Percentiles rank a stretch among this genome's conserved stretches.
phyloP scores from a whole-genome alignment of 371 early-diverging fungal species.

The Neoconidiobolus thromboides region DNA sequence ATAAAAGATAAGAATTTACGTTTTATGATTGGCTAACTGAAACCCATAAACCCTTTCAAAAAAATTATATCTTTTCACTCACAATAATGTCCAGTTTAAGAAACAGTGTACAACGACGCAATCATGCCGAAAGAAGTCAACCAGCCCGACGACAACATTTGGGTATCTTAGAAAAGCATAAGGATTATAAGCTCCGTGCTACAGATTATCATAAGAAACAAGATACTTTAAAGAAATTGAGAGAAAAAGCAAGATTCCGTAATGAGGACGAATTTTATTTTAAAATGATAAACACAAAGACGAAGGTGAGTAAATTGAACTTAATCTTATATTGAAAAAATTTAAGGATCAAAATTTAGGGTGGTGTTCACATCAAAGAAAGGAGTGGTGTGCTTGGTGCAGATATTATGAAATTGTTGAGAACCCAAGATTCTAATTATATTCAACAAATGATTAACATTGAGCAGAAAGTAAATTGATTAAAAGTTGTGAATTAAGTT shows the following conservation, averaged over 20 bases:
- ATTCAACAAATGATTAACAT: conserved; percentile 58
- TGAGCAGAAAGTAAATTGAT: conserved; percentile 31
- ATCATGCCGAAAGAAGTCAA: conserved; percentile 85
- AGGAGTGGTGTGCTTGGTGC: conserved; percentile 47
- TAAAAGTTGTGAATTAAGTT: conserved; percentile 5
- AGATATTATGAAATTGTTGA: conserved; percentile 64
- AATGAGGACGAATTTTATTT: conserved; percentile 97
- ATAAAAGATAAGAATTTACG: no score
- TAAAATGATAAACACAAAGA: conserved; percentile 75
- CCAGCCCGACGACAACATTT: conserved; percentile 38
- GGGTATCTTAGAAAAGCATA: conserved; percentile 90
- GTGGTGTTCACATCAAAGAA: conserved; percentile 61
- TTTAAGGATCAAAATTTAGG: conserved; percentile 13
- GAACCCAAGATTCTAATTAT: conserved; percentile 82
- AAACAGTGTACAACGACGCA: conserved; percentile 71
- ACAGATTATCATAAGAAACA: conserved; percentile 75
- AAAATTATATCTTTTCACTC: no score
- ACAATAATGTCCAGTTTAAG: conserved; percentile 38
- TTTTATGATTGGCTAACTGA: no score
- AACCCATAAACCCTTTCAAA: no score
- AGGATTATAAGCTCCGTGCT: conserved; percentile 92
- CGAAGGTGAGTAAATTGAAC: conserved; percentile 23
- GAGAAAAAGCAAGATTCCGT: conserved; percentile 62
- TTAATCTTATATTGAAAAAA: not conserved
- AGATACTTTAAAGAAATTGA: conserved; percentile 55